phyloP scores from a whole-genome alignment of 2,329 filamentous ascomycete species.

The Lasiodiplodia gonubiensis region DNA sequence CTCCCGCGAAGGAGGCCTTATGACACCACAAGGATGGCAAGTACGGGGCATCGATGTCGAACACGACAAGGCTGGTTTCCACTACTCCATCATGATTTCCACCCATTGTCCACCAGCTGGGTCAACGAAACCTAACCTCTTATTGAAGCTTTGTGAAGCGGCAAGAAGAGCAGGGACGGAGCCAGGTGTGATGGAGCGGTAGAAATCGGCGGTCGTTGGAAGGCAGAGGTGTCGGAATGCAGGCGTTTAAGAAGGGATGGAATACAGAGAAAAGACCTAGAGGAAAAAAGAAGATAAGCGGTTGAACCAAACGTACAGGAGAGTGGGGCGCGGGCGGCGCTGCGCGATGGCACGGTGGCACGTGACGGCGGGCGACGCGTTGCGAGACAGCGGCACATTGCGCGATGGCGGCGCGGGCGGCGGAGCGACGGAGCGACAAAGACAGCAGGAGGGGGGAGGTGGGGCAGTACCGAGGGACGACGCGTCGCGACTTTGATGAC shows the following conservation, averaged over 20 bases:
- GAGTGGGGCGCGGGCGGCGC: background rate
- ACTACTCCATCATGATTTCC: background rate
- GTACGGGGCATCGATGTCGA: background rate
- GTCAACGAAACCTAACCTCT: background rate
- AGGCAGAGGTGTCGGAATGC: background rate
- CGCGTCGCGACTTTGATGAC: slow-evolving; percentile 5
- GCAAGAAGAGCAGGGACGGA: background rate
- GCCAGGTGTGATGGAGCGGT: background rate
- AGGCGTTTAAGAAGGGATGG: background rate
- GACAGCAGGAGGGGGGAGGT: background rate
- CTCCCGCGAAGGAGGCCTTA: background rate
- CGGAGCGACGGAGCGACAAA: background rate
- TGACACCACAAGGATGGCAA: slow-evolving; percentile 1
- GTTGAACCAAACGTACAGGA: background rate
- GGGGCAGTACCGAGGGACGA: background rate
- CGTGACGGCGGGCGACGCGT: background rate
- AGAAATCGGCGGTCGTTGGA: background rate
- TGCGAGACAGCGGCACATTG: background rate
- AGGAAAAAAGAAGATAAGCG: slow-evolving; percentile 1
- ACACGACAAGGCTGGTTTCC: background rate
- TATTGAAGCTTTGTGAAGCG: slow-evolving; percentile 1
- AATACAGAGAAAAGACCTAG: background rate
- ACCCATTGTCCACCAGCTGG: background rate
- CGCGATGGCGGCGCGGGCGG: background rate
- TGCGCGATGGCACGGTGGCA: background rate